Base-by-base conservation (phyloP, 257 asterid species). In the Linderniella brevidens region DNA sequence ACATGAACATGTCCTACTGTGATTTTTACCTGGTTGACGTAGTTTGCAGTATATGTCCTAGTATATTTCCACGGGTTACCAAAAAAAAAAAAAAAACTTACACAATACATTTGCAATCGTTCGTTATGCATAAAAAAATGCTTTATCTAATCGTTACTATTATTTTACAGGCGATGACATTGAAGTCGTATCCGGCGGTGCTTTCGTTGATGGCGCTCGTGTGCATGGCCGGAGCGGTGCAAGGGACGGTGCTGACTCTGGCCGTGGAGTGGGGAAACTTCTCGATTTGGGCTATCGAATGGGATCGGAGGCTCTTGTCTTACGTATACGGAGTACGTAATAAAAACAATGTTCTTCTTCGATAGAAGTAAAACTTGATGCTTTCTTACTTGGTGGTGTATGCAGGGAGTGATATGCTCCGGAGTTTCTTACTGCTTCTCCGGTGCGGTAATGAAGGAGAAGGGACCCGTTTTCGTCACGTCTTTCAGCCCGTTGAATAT, bases 401-500 rank as follows among this genome's bases (percentile, higher is more conserved):
- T 25, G 32, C 59, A 74, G 80, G 87, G 82, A 41, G 55, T 73
- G 11, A 29, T 77, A 8, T 38, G 68, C 20, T 77, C 79, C 0
- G 86, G 82, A 37, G 56, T 63, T 5, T 55, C 63, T 4, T 70
- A 65, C 62, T 73, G 68, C 49, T 58, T 73, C 0, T 65, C 77
- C 5, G 82, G 82, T 12, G 37, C 53, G 1, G 52, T 70, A 52
- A 70, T 73, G 71, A 75, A 67, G 53, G 66, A 63, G 17, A 71
- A 71, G 41, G 82, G 80, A 15, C 87, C 82, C 0, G 77, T 77
- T 55, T 74, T 77, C 11, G 73, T 74, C 3, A 63, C 87, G 5
- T 54, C 79, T 0, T 77, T 74, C 46, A 61, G 58, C 53, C 87
- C 87, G 41, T 19, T 71, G 17, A 74, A 59, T 17, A 77, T 77